These are phyloP conservation scores for Backusella liffmaniae DNA, from an alignment of 192 early-diverging fungal genomes.

Conservation along the genomic window DNA sequence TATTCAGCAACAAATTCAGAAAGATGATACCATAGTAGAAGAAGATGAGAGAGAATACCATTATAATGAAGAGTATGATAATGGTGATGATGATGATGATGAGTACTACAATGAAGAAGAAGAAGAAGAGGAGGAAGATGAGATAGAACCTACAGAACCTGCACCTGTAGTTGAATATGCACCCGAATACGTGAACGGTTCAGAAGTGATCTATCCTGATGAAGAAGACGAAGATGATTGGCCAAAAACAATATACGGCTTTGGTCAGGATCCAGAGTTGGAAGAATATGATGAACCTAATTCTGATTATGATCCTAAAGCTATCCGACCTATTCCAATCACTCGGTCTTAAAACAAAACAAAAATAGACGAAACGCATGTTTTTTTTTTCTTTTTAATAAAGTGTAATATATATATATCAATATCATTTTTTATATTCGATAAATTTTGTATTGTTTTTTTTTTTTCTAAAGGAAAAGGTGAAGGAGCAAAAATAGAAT, in stretches of 20 bases:
- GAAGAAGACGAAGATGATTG: slow-evolving; percentile 18
- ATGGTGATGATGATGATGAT: not conserved
- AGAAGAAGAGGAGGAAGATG: not conserved
- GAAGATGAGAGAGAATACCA: not conserved
- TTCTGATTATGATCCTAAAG: not conserved
- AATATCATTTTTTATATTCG: not conserved
- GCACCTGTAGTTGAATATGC: not conserved
- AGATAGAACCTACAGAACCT: slow-evolving; percentile 11
- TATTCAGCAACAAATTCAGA: not conserved
- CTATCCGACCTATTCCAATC: not conserved
- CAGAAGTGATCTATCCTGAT: not conserved
- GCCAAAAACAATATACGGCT: slow-evolving; percentile 1
- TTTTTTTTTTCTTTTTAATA: not conserved
- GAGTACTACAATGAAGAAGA: not conserved
- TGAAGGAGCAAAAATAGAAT: not conserved
- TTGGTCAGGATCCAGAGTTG: not conserved
- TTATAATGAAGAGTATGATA: not conserved
- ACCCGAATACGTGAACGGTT: not conserved
- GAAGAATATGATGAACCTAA: not conserved
- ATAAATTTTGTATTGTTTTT: not conserved
- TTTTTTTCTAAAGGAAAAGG: not conserved
- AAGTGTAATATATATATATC: slow-evolving; percentile 9
- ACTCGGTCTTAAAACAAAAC: not conserved
- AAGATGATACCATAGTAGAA: not conserved
- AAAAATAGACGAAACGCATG: not conserved